These are phyloP conservation scores for Cupressus sempervirens DNA, from an alignment of 75 land plant species.

Conservation along the genomic window DNA sequence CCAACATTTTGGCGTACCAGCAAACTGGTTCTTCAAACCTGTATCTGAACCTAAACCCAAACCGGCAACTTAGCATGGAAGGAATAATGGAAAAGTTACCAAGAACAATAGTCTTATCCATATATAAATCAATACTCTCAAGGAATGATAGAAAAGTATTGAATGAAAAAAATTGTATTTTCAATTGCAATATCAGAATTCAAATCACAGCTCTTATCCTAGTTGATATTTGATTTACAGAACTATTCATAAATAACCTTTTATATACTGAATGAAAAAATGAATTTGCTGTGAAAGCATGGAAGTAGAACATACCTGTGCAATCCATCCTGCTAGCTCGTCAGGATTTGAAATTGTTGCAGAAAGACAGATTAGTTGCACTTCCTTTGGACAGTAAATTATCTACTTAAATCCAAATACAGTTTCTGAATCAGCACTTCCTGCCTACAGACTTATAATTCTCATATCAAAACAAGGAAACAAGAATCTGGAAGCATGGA, in stretches of 20 bases:
- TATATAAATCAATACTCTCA: neutral
- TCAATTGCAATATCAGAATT: constrained; percentile 7
- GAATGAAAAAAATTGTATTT: neutral
- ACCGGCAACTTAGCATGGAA: too few species aligned
- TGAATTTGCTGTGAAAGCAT: neutral
- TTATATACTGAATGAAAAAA: neutral
- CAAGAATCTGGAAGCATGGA: neutral
- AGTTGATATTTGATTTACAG: neutral
- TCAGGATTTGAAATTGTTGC: constrained; percentile 98
- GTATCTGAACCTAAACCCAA: too few species aligned
- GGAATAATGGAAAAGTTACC: neutral
- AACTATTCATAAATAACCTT: neutral
- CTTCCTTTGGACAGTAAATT: constrained; percentile 95
- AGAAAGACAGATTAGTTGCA: constrained; percentile 95
- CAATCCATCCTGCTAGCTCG: constrained; percentile 98
- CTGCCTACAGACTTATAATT: neutral
- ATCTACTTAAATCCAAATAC: constrained; percentile 40
- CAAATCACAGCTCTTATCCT: neutral
- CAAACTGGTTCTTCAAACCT: too few species aligned
- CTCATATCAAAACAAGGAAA: neutral
- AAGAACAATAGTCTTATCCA: neutral
- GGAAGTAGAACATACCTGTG: constrained; percentile 49
- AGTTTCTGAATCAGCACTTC: neutral
- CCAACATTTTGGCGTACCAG: too few species aligned
- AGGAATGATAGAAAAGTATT: neutral